Evolutionary conservation across 1,284 basidiomycete species (phyloP).

Genomic region (Tilletia walkeri): DNA sequence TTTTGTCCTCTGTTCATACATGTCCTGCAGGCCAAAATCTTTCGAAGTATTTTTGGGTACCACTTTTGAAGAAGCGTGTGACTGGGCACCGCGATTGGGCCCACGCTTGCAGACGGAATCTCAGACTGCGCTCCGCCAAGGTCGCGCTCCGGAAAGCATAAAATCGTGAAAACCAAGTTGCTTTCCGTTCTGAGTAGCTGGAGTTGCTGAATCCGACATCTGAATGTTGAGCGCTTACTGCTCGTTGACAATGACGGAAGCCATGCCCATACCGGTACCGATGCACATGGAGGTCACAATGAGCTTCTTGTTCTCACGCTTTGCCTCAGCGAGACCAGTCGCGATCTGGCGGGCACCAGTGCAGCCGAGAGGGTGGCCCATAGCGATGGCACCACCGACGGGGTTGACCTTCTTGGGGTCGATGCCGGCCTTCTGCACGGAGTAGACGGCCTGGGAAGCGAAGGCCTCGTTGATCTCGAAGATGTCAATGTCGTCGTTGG

Average conservation of each 20-base stretch:
- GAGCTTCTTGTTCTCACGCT: constrained; percentile 63
- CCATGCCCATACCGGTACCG: constrained; percentile 45
- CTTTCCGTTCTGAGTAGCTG: no score
- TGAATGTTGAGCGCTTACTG: constrained; percentile 28
- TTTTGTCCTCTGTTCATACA: no score
- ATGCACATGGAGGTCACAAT: constrained; percentile 76
- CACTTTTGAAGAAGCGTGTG: no score
- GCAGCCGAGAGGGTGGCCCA: constrained; percentile 58
- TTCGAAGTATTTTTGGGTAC: no score
- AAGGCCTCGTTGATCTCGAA: constrained; percentile 57
- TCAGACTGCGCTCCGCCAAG: no score
- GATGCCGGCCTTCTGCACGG: constrained; percentile 62
- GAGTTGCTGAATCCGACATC: no score
- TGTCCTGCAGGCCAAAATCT: no score
- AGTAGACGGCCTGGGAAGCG: constrained; percentile 59
- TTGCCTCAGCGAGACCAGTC: constrained; percentile 76
- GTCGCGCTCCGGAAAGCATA: no score
- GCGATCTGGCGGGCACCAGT: constrained; percentile 81
- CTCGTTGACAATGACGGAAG: constrained; percentile 77
- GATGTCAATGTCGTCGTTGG: constrained; percentile 50
- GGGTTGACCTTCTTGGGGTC: constrained; percentile 60
- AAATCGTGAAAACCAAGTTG: no score
- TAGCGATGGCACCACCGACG: constrained; percentile 59
- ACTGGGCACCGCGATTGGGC: no score
- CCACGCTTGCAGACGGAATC: no score